phyloP scores from a whole-genome alignment of 176 grass and related monocot species.

The Eragrostis nindensis region DNA sequence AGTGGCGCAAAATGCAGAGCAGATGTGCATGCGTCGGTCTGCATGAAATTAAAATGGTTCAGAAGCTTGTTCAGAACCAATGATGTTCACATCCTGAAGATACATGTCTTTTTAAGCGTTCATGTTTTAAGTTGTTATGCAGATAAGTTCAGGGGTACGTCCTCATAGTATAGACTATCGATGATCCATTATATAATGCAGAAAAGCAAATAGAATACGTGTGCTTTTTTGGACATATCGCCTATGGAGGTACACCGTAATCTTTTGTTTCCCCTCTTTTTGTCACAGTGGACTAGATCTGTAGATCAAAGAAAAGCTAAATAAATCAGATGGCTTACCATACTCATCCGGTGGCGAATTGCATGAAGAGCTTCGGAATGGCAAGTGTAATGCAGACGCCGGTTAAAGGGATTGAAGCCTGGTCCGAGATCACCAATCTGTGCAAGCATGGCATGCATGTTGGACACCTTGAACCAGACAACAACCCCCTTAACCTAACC shows the following conservation, averaged over 20 bases:
- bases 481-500: conserved; percentile 81
- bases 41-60: neutral
- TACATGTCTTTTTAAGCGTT: neutral
- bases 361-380: neutral
- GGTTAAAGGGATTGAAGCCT: conserved; percentile 81
- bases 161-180: neutral
- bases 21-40: neutral
- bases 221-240: neutral
- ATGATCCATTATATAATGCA: neutral
- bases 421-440: conserved; percentile 56
- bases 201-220: neutral
- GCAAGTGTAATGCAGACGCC: conserved; percentile 6
- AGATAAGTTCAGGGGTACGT: neutral
- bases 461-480: conserved; percentile 83
- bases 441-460: neutral
- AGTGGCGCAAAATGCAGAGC: conserved; percentile 6
- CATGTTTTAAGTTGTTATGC: neutral
- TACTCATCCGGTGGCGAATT: neutral
- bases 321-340: neutral
- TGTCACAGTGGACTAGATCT: neutral
- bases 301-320: neutral
- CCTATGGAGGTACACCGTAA: neutral
- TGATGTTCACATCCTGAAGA: neutral
- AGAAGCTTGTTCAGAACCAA: conserved; percentile 5
- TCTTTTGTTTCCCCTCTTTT: neutral